Conservation (phyloP, 306 rosid genomes). For the Albizia julibrissin region DNA sequence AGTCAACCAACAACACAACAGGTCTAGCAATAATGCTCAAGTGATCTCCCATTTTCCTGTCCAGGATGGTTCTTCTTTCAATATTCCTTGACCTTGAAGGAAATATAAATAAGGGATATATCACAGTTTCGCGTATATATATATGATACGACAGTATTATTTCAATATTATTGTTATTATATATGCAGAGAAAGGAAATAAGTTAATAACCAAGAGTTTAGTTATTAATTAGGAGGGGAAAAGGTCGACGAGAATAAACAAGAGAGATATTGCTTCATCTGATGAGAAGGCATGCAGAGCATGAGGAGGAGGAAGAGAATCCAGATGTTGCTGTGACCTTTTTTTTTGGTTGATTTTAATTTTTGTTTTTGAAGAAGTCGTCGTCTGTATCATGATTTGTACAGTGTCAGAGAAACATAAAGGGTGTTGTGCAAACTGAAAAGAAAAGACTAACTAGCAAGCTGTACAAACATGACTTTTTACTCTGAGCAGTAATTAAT, state of each 20-base stretch:
- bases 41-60: constrained; percentile 49
- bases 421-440: constrained; percentile 19
- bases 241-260: constrained; percentile 37
- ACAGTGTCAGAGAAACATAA: constrained; percentile 24
- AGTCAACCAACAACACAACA: constrained; percentile 44
- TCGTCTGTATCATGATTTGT: constrained; percentile 44
- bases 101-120: background rate
- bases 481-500: constrained; percentile 22
- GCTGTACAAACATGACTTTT: constrained; percentile 50
- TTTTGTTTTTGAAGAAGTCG: constrained; percentile 33
- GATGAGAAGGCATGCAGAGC: background rate
- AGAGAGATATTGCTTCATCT: constrained; percentile 39
- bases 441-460: constrained; percentile 34
- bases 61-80: constrained; percentile 57
- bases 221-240: constrained; percentile 33
- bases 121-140: background rate
- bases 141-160: background rate
- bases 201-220: constrained; percentile 37
- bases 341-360: background rate
- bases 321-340: constrained; percentile 34
- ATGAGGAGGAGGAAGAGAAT: background rate
- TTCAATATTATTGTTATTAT: background rate
- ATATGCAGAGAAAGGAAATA: constrained; percentile 2
- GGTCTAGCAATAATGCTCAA: constrained; percentile 41
- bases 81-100: constrained; percentile 32